Base-by-base conservation (phyloP, 331 rosid genomes). In the Stylosanthes scabra region DNA sequence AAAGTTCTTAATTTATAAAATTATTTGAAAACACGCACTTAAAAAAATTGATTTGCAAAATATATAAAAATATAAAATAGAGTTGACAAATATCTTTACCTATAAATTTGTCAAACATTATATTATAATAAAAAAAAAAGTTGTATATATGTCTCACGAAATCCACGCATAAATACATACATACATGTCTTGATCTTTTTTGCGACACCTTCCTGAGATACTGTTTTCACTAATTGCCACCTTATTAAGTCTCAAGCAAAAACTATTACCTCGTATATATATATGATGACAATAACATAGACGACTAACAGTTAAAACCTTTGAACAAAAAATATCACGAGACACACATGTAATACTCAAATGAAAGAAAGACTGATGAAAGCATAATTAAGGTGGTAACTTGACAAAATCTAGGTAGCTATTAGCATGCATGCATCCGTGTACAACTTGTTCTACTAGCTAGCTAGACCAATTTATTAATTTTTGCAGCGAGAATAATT, bases 371-470 rank as follows among this genome's bases (percentile, higher is more conserved):
- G 5, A 10, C 5, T 9, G 52, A 46, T 10, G 13, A 3, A 16
- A 62, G 52, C 15, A 16, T 63, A n/a, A n/a, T n/a, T n/a, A n/a
- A 41, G 11, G 27, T 42, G 54, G 54, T 9, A 42, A 63, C 54
- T 63, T 63, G 68, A 13, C 66, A 46, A 46, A 46, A 3, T 2
- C 11, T 14, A 42, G n/a, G n/a, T n/a, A n/a, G n/a, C n/a, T n/a
- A n/a, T 27, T 5, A 9, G 67, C 59, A 57, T 59, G 59, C 42
- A 5, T 9, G 67, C 59, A 57, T 59, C 49, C 76, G 16, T 65
- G 55, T 58, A 7, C 59, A 34, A 14, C 6, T 72, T 72, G 20
- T 34, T 72, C n/a, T n/a, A n/a, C 27, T 11, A n/a, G n/a, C 37
- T 31, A 31, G 37, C 37, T 31, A 31, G 37, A 31, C 37, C 37